Base-by-base conservation (phyloP, 2,329 filamentous ascomycete genomes). In the Didymella keratinophila region DNA sequence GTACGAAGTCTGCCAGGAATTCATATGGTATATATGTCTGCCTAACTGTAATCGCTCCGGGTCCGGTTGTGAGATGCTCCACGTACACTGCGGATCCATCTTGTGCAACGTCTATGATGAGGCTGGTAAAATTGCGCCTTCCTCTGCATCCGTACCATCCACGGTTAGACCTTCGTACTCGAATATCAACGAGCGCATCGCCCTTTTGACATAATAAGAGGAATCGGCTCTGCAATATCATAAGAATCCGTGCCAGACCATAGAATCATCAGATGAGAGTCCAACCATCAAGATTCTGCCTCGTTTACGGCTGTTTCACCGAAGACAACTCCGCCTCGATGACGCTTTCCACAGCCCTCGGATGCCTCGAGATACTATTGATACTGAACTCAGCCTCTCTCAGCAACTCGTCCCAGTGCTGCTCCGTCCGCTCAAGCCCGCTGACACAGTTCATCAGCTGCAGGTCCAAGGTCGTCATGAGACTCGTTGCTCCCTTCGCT, bases 381-480 rank as follows among this genome's bases (percentile, higher is more conserved):
- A 61, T 49, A 39, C 28, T 34, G 37, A 59, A 52, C 6, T 51
- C 56, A 34, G 51, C 59, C 9, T 55, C 18, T 7, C 23, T 25
- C 39, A 58, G 32, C 20, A 61, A 30, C 12, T 34, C 34, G 2
- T 10, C 25, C 58, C 55, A 61, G 32, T 61, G 58, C n/a, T 54
- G 42, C 34, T 61, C 55, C 3, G 50, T 61, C 32, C 55, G 28
- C 55, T 58, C 55, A 16, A 61, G 46, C 25, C 55, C 55, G 14
- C 49, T 54, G 8, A 52, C 39, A 42, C 55, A 61, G 12, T 54
- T 61, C 58, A 58, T 58, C 36, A 61, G 21, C 8, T 54, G 43
- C 44, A 54, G 18, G n/a, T 54, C 58, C 32, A 54, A 23, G 14
- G 50, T 61, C 9, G 50, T 58, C 58, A 55, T 58, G 16, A 58